Evolutionary conservation across 306 rosid genomes (phyloP), one percentile per base, ranked within the genome.

Genomic region (Abrus pulchellus): DNA sequence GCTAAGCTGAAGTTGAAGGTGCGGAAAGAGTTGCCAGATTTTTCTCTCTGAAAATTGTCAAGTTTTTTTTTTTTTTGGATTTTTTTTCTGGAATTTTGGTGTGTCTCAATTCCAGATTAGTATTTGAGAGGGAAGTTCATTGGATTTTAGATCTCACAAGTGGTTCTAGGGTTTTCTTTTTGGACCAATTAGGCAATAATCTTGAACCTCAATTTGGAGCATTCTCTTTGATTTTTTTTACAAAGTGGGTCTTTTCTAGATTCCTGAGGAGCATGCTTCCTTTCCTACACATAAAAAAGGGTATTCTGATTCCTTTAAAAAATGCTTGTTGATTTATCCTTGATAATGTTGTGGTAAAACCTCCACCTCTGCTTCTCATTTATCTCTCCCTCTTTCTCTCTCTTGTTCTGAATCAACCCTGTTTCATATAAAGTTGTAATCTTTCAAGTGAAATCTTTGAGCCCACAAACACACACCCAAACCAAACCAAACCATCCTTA

Each of bases 261-360:
- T 91, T 93, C 97, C 86, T 86, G 9, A 65, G 72, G 86, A 65
- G 78, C 77, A 79, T 79, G 83, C 75, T 57, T 34, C 74, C 72
- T 80, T 73, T 85, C 77, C 82, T 81, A 83, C 81, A 68, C 81
- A 76, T 49, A 71, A 82, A 87, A 77, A 47, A 33, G 75, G 60
- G 88, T 89, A 93, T 91, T 93, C 97, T 71, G 91, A 93, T 93
- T 93, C 97, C 87, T 82, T 86, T 86, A 60, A 77, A 75, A 86
- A 83, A 86, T 88, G 92, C 94, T 72, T 74, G 65, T 80, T 81
- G 92, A 90, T 89, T 91, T 90, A 83, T 85, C 89, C 53, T 67
- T 86, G 79, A 77, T 80, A 59, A 76, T 86, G 76, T 61, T 81
- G 82, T 77, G 50, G 84, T 90, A 81, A 88, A 91, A 77, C 64